Conservation (phyloP, 129 eudicot species). For the Artemisia argyi region DNA sequence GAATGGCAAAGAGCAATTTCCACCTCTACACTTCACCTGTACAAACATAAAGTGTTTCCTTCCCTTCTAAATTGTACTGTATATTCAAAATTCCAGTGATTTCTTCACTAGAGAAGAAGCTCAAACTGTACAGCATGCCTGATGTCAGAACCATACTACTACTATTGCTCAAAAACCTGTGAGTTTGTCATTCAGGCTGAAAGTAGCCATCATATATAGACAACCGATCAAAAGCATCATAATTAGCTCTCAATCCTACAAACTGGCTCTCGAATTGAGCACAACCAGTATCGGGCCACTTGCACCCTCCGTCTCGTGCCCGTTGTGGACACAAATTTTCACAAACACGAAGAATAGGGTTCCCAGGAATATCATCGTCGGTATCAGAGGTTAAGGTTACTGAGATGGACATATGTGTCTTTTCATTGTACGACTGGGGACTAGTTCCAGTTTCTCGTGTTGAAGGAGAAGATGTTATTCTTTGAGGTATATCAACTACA, state of each 20-base stretch:
- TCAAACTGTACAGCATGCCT: conserved; percentile 32
- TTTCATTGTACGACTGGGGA: conserved; percentile 37
- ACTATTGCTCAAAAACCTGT: neutral
- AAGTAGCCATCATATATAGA: conserved; percentile 89
- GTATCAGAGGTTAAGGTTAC: conserved; percentile 41
- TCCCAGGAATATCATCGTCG: conserved; percentile 33
- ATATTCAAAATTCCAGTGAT: neutral
- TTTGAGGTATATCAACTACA: conserved; percentile 45
- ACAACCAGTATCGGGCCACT: conserved; percentile 96
- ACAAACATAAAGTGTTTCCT: neutral
- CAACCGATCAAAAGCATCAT: conserved; percentile 86
- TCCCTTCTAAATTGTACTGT: neutral
- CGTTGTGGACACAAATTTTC: conserved; percentile 80
- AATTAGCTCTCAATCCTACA: conserved; percentile 81
- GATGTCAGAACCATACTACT: conserved; percentile 30
- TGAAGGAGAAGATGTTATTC: conserved; percentile 41
- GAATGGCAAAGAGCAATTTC: neutral
- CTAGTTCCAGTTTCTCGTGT: conserved; percentile 34
- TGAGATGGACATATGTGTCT: conserved; percentile 55
- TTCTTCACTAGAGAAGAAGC: conserved; percentile 14
- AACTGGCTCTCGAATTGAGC: conserved; percentile 88
- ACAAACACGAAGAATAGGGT: conserved; percentile 61
- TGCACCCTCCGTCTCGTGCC: conserved; percentile 76
- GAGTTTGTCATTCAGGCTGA: conserved; percentile 49
- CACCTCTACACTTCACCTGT: conserved; percentile 24